Conservation (phyloP, 345 rosid genomes). For the Pugionium dolabratum region DNA sequence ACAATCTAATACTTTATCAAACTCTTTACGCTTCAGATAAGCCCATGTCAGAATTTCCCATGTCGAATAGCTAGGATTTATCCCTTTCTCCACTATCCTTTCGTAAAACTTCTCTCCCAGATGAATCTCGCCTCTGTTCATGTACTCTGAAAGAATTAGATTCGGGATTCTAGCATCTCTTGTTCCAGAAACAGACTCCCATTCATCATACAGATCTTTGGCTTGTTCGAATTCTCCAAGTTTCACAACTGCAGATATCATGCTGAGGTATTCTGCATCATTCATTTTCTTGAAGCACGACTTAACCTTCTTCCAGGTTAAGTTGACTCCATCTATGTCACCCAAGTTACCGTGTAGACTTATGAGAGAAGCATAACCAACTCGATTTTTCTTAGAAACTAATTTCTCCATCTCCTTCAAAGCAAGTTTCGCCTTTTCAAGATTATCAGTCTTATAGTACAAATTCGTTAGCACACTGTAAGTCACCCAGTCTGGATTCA, state of each 20-base stretch:
- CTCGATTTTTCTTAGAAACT: constrained; percentile 58
- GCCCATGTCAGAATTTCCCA: constrained; percentile 88
- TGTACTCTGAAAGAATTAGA: constrained; percentile 68
- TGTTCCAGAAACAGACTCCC: constrained; percentile 71
- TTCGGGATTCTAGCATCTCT: constrained; percentile 67
- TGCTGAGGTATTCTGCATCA: constrained; percentile 68
- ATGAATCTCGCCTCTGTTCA: constrained; percentile 53
- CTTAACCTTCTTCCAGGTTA: constrained; percentile 75
- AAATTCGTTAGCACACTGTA: constrained; percentile 66
- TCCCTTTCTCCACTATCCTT: constrained; percentile 51
- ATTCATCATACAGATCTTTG: constrained; percentile 63
- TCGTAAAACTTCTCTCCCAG: constrained; percentile 57
- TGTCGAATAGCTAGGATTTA: constrained; percentile 68
- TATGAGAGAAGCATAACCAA: constrained; percentile 68
- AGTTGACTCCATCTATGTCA: constrained; percentile 55
- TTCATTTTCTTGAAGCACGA: constrained; percentile 64
- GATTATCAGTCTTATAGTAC: constrained; percentile 49
- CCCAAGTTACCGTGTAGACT: constrained; percentile 70
- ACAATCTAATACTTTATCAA: constrained; percentile 58
- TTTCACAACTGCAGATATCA: constrained; percentile 74
- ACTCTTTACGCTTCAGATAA: constrained; percentile 51
- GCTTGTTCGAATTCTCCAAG: constrained; percentile 69
- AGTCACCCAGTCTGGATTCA: constrained; percentile 84
- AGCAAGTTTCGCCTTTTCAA: constrained; percentile 60
- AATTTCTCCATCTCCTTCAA: constrained; percentile 86